Evolutionary conservation across 2,329 filamentous ascomycete species (phyloP), one percentile per base, ranked within the genome.

Genomic region (Ophioceras dolichostomum): DNA sequence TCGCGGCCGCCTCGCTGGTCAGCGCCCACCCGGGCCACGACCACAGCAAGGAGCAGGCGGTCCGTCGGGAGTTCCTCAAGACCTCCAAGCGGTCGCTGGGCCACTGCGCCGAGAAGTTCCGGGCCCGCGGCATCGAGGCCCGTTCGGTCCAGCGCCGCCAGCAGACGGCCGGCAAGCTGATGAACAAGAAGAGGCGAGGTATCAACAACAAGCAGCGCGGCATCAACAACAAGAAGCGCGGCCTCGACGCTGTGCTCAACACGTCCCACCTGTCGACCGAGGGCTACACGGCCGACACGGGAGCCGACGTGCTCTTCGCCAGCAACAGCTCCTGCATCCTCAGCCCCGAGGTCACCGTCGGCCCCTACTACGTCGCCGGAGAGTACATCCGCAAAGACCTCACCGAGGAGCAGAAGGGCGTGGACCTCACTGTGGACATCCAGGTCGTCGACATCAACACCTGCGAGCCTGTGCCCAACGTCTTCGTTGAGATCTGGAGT

Each of bases 391-490:
- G 70, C 21, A 44, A 56, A 22, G 54, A 74, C 44, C 51, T 74
- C 32, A 58, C 54, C 13, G 66, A 71, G 32, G 54, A 55, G 13
- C 59, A 73, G 48, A 43, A 47, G 8, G 70, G 69, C 34, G 55
- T 75, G 18, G 59, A 61, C 18, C 50, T 72, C 29, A 60, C 60
- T 3, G 49, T 72, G 9, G 67, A 71, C 44, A 60, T 69, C 42
- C 69, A 73, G 49, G 56, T 74, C 37, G 59, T 73, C 37, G 69
- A 75, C 42, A 58, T 68, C 29, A 56, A 61, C 34, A 73, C 69
- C 4, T 74, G 70, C 52, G 55, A 70, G 46, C 62, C 64, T 10
- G 59, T 73, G 1, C 56, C 62, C 2, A 51, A 64, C 36, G 58
- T 61, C 12, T 67, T 59, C 41, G 47, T 72, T 13, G 68, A 74